Percentiles rank a stretch among this genome's conserved stretches.
Evolutionary conservation across 1,139 yeast genomes (phyloP).

Genomic region (Protomyces lactucae-debilis): DNA sequence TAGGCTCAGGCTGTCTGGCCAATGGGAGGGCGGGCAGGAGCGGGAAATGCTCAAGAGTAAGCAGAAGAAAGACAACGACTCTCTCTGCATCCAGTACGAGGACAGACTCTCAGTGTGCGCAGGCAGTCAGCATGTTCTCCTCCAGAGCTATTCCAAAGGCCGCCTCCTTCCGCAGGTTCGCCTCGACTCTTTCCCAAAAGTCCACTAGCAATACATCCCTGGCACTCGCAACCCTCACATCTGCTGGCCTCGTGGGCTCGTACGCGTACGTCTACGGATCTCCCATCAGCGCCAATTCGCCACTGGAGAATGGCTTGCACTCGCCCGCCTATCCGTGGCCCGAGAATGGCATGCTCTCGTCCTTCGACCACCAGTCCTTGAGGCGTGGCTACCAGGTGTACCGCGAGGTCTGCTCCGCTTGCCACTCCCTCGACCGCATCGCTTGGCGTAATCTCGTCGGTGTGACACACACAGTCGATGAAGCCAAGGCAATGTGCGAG

Average conservation of each 20-base stretch:
- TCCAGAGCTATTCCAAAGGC: constrained; percentile 21
- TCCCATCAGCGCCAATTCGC: constrained; percentile 94
- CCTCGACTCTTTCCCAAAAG: constrained; percentile 28
- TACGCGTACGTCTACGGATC: constrained; percentile 65
- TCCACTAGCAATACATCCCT: constrained; percentile 32
- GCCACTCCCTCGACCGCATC: constrained; percentile 94
- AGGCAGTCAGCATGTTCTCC: constrained; percentile 6
- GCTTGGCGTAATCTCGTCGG: constrained; percentile 98
- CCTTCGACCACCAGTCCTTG: constrained; percentile 73
- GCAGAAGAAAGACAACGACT: not conserved
- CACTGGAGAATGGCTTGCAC: constrained; percentile 98
- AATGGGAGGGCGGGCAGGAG: too few relatives aligned
- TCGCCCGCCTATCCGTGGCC: constrained; percentile 93
- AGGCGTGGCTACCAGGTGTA: constrained; percentile 99
- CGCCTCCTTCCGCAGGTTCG: constrained; percentile 24
- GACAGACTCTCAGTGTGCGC: not conserved
- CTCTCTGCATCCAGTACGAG: too few relatives aligned
- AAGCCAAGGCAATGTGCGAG: constrained; percentile 90
- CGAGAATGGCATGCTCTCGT: constrained; percentile 78
- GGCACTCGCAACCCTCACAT: constrained; percentile 34
- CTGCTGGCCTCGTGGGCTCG: constrained; percentile 35
- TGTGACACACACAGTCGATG: constrained; percentile 86
- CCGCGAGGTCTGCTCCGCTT: constrained; percentile 98
- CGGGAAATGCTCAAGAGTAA: not conserved
- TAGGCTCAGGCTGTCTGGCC: too few relatives aligned